Percentiles rank a stretch among this genome's conserved stretches.
Evolutionary conservation across 768 basidiomycete genomes (phyloP).

Genomic region (Boletus edulis): DNA sequence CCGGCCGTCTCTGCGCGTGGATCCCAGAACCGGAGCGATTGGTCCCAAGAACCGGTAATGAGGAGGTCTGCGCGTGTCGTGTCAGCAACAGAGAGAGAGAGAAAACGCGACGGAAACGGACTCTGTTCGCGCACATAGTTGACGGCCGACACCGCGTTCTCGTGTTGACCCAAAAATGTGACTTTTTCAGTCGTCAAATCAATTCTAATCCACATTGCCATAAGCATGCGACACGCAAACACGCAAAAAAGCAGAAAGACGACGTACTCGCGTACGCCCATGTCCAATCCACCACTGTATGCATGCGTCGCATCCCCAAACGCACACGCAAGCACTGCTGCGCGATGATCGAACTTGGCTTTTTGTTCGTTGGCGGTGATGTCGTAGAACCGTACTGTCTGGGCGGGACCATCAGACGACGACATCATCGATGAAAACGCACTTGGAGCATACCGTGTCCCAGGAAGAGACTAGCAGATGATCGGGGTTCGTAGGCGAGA

Average conservation of each 20-base stretch:
- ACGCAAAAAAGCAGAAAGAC: not conserved
- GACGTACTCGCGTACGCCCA: conserved; percentile 71
- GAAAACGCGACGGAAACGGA: not conserved
- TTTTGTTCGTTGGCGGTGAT: conserved; percentile 58
- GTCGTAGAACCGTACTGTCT: conserved; percentile 63
- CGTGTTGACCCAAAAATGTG: conserved; percentile 75
- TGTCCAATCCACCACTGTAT: conserved; percentile 87
- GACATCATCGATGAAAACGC: not conserved
- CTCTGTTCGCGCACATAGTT: conserved; percentile 65
- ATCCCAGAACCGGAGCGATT: conserved; percentile 86
- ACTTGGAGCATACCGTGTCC: conserved; percentile 60
- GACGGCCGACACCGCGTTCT: conserved; percentile 76
- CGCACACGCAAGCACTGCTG: conserved; percentile 80
- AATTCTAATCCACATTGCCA: conserved; percentile 39
- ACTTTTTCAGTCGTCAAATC: conserved; percentile 74
- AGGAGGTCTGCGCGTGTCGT: conserved; percentile 50
- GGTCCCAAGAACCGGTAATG: conserved; percentile 92
- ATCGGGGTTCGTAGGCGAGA: conserved; percentile 76
- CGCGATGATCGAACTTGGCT: conserved; percentile 85
- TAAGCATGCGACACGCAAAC: too few relatives aligned
- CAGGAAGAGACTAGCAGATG: conserved; percentile 84
- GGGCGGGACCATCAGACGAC: conserved; percentile 31
- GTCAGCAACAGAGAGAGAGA: not conserved
- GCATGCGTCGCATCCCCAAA: conserved; percentile 67
- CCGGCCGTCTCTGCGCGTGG: conserved; percentile 58